Base-by-base conservation (phyloP, 2,329 filamentous ascomycete species). In the Dothidotthia symphoricarpi region DNA sequence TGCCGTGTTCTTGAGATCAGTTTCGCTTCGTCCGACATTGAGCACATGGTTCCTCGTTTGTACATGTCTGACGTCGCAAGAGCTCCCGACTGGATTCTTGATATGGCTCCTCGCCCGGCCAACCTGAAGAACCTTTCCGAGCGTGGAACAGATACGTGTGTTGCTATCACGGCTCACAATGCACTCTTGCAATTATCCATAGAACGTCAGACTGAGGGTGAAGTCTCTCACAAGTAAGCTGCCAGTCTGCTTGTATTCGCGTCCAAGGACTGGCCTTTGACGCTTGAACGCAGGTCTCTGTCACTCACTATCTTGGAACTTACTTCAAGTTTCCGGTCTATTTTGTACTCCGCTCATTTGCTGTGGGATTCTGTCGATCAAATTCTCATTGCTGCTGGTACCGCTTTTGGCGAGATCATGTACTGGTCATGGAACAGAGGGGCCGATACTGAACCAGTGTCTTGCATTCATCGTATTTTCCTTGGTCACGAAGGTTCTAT, bases 401-500 rank as follows among this genome's bases (percentile, higher is more conserved):
- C 93, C 0, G 89, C 91, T 1, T 97, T 97, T 67, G 93, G 93
- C 3, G 90, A 97, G 64, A 86, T 98, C 24, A 75, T 96, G 25
- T 78, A 95, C 12, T 97, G 93, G 93, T 86, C 83, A 49, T 89
- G 81, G 52, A 68, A 70, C 31, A 52, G 75, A n/a, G 46, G 50
- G 2, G 17, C 39, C 19, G 31, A 41, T 24, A 34, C 31, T 9
- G 42, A 34, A 6, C 28, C 53, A 3, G 24, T 24, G 12, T 63
- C 69, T 11, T 67, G 64, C 4, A 71, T 76, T 11, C 77, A 81
- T 51, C 74, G 76, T 47, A 72, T 75, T 28, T 82, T 83, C 54
- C 73, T 74, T 7, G 81, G 80, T 1, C 93, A 98, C 57, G 89
- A 96, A 57, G 93, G 93, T 0, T 96, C 91, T 1, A 85, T 98